Base-by-base conservation (phyloP, 75 land plant genomes). In the Isoetes taiwanensis region DNA sequence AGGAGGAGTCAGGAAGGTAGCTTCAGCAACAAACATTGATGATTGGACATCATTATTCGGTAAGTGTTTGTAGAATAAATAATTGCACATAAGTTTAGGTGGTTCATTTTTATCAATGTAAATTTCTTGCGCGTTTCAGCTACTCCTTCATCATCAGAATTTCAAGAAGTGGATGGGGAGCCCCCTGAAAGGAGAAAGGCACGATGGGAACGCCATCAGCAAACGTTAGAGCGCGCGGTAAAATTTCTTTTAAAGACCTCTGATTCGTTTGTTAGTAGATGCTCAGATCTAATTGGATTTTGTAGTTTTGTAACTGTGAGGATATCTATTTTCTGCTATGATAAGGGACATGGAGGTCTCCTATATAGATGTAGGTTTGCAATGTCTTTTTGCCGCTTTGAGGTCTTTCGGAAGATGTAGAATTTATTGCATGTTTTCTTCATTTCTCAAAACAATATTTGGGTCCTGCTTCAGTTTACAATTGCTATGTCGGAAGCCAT, bases 101-200 rank as follows among this genome's bases (percentile, higher is more conserved):
- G 39, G 9, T 9, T 14, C 14, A 4, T 31, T 8, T 58, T 32
- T 19, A 28, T 46, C 34, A 34, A 46, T 32, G 3, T 6, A n/a
- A 55, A 20, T 27, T 33, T 21, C 19, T 40, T 21, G 12, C 32
- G 26, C 43, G 30, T 46, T 61, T 43, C 72, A 83, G 87, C 83
- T 80, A n/a, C 31, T 69, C 57, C 0, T 29, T 42, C 80, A 52
- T 63, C 80, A 30, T 76, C 80, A 30, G 91, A 80, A 11, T 90
- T 86, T 54, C 82, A 76, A 63, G 97, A 90, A 46, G 54, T 78
- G 40, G 84, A 86, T 17, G 97, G 97, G 5, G 97, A 90, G 66
- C 62, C 64, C 62, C 72, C 79, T 59, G 97, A 90, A 65, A 71
- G 97, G 54, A 72, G 97, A 41, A 76, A 35, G 58, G 80, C 88